Percentiles rank a stretch among this genome's conserved stretches.
Evolutionary conservation across 495 filamentous ascomycete genomes (phyloP).

Genomic region (Letharia lupina): DNA sequence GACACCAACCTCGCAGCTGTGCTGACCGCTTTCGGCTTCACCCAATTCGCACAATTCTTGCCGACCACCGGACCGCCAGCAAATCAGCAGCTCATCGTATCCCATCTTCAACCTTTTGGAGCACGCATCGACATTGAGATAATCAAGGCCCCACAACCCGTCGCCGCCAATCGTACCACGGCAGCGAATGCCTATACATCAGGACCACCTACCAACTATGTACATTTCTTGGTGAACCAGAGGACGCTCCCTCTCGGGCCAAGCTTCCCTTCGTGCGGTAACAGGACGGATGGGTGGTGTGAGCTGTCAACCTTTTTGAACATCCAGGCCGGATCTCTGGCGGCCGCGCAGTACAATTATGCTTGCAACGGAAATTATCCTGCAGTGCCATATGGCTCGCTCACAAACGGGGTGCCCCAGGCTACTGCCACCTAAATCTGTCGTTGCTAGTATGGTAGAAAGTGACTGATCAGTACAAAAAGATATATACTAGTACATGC

Average conservation of each 20-base stretch:
- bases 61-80: slow-evolving; percentile 33
- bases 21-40: slow-evolving; percentile 48
- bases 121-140: slow-evolving; percentile 57
- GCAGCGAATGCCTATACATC: slow-evolving; percentile 26
- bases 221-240: slow-evolving; percentile 60
- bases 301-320: slow-evolving; percentile 49
- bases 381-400: slow-evolving; percentile 34
- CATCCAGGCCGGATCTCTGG: slow-evolving; percentile 38
- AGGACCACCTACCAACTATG: slow-evolving; percentile 41
- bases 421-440: not conserved
- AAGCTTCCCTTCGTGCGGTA: slow-evolving; percentile 49
- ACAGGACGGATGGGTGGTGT: slow-evolving; percentile 57
- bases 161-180: slow-evolving; percentile 35
- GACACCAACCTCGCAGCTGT: slow-evolving; percentile 37
- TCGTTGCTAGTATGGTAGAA: not conserved
- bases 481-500: not conserved
- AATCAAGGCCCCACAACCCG: slow-evolving; percentile 46
- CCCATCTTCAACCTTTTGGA: slow-evolving; percentile 51
- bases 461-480: not conserved
- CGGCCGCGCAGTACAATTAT: slow-evolving; percentile 42
- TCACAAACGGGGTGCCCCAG: slow-evolving; percentile 36
- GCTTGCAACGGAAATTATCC: slow-evolving; percentile 46
- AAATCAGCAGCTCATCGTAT: slow-evolving; percentile 45
- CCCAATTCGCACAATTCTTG: slow-evolving; percentile 39
- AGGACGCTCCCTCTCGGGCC: slow-evolving; percentile 50